Conservation (phyloP, 1,284 basidiomycete genomes). For the Ceratobasidium sp. region DNA sequence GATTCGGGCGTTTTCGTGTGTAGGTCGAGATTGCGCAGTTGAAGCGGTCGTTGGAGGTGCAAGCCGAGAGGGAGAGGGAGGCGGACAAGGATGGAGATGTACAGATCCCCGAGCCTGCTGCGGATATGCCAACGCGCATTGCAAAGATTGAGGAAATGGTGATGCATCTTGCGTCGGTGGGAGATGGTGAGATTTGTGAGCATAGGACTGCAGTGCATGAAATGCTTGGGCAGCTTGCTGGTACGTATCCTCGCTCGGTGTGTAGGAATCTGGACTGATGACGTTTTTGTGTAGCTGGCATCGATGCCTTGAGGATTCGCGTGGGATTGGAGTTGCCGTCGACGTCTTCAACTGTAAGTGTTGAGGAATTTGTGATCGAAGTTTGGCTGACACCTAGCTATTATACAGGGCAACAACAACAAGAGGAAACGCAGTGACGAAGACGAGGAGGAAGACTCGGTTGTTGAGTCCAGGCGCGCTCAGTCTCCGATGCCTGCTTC, state of each 20-base stretch:
- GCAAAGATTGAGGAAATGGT: slow-evolving; percentile 41
- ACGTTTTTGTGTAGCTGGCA: background rate
- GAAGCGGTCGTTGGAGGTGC: slow-evolving; percentile 12
- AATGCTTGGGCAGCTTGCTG: slow-evolving; percentile 22
- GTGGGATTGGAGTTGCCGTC: background rate
- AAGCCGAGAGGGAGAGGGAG: slow-evolving; percentile 1
- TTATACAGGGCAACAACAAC: background rate
- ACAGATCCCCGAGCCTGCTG: slow-evolving; percentile 1
- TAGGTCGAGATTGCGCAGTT: slow-evolving; percentile 23
- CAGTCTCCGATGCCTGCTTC: slow-evolving; percentile 4
- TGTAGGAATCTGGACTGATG: too few relatives aligned
- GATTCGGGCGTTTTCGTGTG: background rate
- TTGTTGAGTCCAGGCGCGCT: slow-evolving; percentile 3
- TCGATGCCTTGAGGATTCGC: slow-evolving; percentile 19
- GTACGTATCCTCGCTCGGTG: background rate
- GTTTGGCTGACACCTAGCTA: background rate
- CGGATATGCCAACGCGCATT: slow-evolving; percentile 30
- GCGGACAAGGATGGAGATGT: slow-evolving; percentile 31
- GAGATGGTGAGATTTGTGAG: slow-evolving; percentile 28
- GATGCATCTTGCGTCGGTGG: slow-evolving; percentile 15
- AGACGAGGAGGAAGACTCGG: slow-evolving; percentile 7
- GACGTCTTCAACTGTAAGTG: slow-evolving; percentile 3
- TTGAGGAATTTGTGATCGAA: background rate
- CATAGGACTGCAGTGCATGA: slow-evolving; percentile 17
- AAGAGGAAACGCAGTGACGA: slow-evolving; percentile 32